Evolutionary conservation across 768 basidiomycete species (phyloP), one percentile per base, ranked within the genome.

Genomic region (Mrakia blollopis): DNA sequence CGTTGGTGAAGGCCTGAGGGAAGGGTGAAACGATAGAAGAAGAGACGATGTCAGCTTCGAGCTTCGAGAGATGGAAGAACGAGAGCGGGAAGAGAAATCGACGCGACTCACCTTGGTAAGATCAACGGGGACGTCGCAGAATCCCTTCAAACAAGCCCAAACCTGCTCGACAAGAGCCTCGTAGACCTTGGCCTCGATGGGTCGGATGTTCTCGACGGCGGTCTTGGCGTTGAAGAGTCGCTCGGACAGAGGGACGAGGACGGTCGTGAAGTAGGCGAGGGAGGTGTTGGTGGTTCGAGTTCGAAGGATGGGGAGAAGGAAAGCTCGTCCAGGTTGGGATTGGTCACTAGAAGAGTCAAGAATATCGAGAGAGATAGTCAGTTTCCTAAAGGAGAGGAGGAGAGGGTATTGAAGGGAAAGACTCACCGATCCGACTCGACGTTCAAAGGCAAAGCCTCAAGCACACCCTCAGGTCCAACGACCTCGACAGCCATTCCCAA

Each of bases 201-300:
- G 75, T 80, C 77, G 83, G 0, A 79, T 90, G 10, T 86, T 85
- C 79, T 92, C 92, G 0, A 93, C 91, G 23, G 87, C 89, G 78
- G 91, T 89, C 81, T 95, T 92, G 52, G 92, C 84, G 81, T 93
- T 88, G 81, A 98, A 99, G 87, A 98, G 90, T 25, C 89, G 87
- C 83, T 98, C 95, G 68, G 94, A 97, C 69, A 98, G 85, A 25
- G 96, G 96, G 11, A 98, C 91, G 80, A 98, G 98, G 83, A 92
- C 92, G 3, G 88, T 88, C 47, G 92, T 87, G 81, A 98, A 99
- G 85, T 96, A 95, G 0, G 85, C 84, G 67, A 98, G 86, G 0
- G 90, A 90, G 3, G 95, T 98, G 91, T 87, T 87, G 75, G 85
- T 85, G 57, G 84, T 84, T 4, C 90, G 88, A 41, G 92, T 89